A percentile compares a stretch with the other conserved stretches of the same genome.
Evolutionary conservation across 1,284 basidiomycete species (phyloP).

Genomic region (Schizophyllum amplum): DNA sequence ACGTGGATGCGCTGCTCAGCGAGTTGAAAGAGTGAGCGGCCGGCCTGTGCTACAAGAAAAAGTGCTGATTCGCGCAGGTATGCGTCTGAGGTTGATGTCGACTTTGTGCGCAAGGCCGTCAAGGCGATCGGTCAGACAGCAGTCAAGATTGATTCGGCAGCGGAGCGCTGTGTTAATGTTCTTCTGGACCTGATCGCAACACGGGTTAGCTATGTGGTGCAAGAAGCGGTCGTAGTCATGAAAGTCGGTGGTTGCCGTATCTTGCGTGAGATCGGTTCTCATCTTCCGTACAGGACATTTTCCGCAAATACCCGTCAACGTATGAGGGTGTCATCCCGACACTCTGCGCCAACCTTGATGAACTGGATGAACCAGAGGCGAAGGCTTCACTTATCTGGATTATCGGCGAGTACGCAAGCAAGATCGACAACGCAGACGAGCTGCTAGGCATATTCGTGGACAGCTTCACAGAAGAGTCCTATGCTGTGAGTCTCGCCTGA

Average conservation of each 20-base stretch:
- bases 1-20: slow-evolving; percentile 89
- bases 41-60: background rate
- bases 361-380: slow-evolving; percentile 96
- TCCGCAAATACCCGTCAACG: slow-evolving; percentile 94
- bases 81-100: slow-evolving; percentile 95
- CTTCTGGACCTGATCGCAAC: slow-evolving; percentile 88
- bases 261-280: background rate
- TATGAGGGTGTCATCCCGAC: slow-evolving; percentile 97
- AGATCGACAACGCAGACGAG: slow-evolving; percentile 95
- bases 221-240: slow-evolving; percentile 98
- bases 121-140: slow-evolving; percentile 95
- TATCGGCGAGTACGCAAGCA: slow-evolving; percentile 94
- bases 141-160: slow-evolving; percentile 88
- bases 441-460: slow-evolving; percentile 87
- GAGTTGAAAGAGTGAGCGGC: slow-evolving; percentile 84
- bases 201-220: slow-evolving; percentile 94
- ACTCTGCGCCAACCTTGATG: slow-evolving; percentile 91
- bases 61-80: slow-evolving; percentile 45
- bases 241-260: slow-evolving; percentile 48
- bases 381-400: slow-evolving; percentile 99
- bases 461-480: slow-evolving; percentile 89
- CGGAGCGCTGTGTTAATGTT: slow-evolving; percentile 93
- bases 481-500: slow-evolving; percentile 51
- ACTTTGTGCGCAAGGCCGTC: slow-evolving; percentile 92
- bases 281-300: slow-evolving; percentile 65